Evolutionary conservation across 2,329 filamentous ascomycete species (phyloP).

Genomic region (Fusarium longipes): DNA sequence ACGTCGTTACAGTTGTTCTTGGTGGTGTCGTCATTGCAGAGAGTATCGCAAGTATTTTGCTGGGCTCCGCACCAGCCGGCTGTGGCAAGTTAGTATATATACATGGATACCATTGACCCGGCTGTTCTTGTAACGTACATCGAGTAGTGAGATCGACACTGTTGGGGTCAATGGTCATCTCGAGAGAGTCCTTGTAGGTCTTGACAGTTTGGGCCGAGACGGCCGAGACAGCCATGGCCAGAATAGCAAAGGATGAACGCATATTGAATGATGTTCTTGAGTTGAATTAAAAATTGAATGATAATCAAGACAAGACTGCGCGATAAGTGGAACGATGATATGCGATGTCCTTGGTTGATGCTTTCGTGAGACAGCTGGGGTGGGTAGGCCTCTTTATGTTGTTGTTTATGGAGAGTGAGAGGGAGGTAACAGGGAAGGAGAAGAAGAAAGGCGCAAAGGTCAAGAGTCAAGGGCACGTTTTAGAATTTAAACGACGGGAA

Average conservation of each 20-base stretch:
- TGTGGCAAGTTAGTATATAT: constrained; percentile 45
- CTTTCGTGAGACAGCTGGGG: constrained; percentile 15
- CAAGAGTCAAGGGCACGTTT: constrained; percentile 34
- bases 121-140: constrained; percentile 52
- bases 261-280: constrained; percentile 50
- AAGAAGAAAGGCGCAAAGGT: constrained; percentile 3
- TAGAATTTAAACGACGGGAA: constrained; percentile 39
- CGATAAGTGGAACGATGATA: constrained; percentile 42
- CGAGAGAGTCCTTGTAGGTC: constrained; percentile 58
- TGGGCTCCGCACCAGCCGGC: constrained; percentile 65
- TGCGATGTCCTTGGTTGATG: constrained; percentile 27
- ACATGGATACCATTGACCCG: background rate
- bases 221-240: constrained; percentile 58
- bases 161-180: constrained; percentile 57
- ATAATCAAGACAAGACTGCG: constrained; percentile 17
- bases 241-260: constrained; percentile 55
- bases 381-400: constrained; percentile 31
- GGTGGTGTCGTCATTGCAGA: constrained; percentile 56
- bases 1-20: constrained; percentile 61
- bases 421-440: constrained; percentile 27
- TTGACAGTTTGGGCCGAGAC: constrained; percentile 54
- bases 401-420: constrained; percentile 1
- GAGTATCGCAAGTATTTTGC: constrained; percentile 60
- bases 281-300: background rate
- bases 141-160: constrained; percentile 49